Evolutionary conservation across 768 basidiomycete genomes (phyloP).

Genomic region (Chalciporus chontae): DNA sequence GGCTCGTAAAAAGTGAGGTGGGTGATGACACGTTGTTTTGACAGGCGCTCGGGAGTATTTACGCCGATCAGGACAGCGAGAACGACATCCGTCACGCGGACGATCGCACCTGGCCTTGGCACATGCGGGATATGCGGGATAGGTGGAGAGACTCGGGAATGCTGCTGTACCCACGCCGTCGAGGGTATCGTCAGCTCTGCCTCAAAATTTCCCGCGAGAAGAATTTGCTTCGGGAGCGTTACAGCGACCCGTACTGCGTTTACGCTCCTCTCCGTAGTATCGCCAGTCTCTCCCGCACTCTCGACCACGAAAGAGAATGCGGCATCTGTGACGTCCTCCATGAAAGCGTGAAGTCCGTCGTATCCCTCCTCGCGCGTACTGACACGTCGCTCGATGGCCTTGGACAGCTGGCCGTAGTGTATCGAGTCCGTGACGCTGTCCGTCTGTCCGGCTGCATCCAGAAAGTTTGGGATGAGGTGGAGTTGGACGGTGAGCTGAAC

Average conservation of each 20-base stretch:
- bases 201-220: slow-evolving; percentile 44
- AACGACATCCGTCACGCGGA: slow-evolving; percentile 44
- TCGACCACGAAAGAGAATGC: slow-evolving; percentile 39
- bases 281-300: slow-evolving; percentile 13
- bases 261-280: not conserved
- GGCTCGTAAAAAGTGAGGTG: slow-evolving; percentile 46
- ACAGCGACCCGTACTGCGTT: slow-evolving; percentile 40
- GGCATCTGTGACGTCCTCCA: slow-evolving; percentile 34
- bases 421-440: slow-evolving; percentile 57
- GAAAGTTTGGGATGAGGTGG: slow-evolving; percentile 39
- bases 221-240: slow-evolving; percentile 46
- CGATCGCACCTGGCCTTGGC: slow-evolving; percentile 18
- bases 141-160: not conserved
- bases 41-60: slow-evolving; percentile 62
- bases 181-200: slow-evolving; percentile 35
- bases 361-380: slow-evolving; percentile 21
- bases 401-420: slow-evolving; percentile 63
- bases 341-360: slow-evolving; percentile 28
- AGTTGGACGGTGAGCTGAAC: slow-evolving; percentile 45
- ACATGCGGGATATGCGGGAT: too few species aligned
- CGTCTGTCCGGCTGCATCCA: slow-evolving; percentile 41
- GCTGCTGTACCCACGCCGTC: not conserved
- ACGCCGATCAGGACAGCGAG: slow-evolving; percentile 65
- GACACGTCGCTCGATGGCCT: slow-evolving; percentile 37
- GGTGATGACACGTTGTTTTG: slow-evolving; percentile 59